phyloP scores from a whole-genome alignment of 2,329 filamentous ascomycete species.

The Microcera coccophila region DNA sequence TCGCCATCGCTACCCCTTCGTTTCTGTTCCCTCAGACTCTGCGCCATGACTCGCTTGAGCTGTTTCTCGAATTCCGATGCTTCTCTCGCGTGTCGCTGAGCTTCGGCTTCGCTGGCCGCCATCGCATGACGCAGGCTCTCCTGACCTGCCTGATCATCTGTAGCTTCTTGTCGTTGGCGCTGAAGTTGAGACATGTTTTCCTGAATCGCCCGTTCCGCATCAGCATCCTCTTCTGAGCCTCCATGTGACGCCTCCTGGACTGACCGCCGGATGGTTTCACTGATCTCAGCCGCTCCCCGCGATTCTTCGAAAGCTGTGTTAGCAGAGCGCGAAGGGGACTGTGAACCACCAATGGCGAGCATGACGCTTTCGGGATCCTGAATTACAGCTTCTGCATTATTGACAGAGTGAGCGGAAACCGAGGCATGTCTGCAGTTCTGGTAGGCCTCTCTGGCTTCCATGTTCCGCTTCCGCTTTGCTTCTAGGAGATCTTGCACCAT shows the following conservation, averaged over 20 bases:
- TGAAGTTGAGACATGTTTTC: not conserved
- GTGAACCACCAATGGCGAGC: not conserved
- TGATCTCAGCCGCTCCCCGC: conserved; percentile 13
- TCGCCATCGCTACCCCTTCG: not conserved
- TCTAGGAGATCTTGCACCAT: conserved; percentile 20
- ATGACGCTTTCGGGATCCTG: not conserved
- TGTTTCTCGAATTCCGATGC: conserved; percentile 55
- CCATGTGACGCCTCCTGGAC: not conserved
- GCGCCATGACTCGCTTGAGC: conserved; percentile 53
- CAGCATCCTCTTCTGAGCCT: too few relatives aligned
- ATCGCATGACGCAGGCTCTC: conserved; percentile 5
- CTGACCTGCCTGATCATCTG: not conserved
- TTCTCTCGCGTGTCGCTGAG: conserved; percentile 2
- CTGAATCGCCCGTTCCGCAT: conserved; percentile 4
- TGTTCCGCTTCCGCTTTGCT: conserved; percentile 8
- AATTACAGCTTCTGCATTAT: not conserved
- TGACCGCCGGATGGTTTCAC: too few relatives aligned
- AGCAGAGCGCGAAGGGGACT: not conserved
- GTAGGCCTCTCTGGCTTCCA: not conserved
- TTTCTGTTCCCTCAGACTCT: conserved; percentile 45
- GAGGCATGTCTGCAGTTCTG: not conserved
- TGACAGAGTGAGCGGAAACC: not conserved
- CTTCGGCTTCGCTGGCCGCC: conserved; percentile 2
- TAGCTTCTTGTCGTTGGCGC: not conserved
- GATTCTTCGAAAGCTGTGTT: not conserved